phyloP scores from a whole-genome alignment of 768 basidiomycete species.

The Fomitopsis pulvina region DNA sequence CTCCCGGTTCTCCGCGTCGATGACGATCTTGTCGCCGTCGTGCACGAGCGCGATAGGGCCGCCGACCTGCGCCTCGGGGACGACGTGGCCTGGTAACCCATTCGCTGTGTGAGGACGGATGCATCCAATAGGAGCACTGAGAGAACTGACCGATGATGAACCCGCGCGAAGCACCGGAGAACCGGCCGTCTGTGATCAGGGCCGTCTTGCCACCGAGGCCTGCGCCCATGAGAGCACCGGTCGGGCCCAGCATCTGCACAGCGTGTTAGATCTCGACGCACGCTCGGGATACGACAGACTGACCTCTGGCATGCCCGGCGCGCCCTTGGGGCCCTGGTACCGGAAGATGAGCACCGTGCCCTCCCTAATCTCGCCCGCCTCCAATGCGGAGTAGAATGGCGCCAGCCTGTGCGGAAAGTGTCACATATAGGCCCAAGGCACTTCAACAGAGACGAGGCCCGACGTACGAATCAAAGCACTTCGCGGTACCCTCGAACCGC shows the following conservation, averaged over 20 bases:
- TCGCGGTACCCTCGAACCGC: slow-evolving; percentile 74
- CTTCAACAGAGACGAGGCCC: neutral
- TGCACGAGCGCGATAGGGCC: slow-evolving; percentile 84
- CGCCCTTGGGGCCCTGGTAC: slow-evolving; percentile 87
- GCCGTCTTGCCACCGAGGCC: slow-evolving; percentile 74
- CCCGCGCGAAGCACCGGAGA: slow-evolving; percentile 75
- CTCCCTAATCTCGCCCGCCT: slow-evolving; percentile 65
- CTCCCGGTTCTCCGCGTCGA: slow-evolving; percentile 57
- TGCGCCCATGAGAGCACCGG: slow-evolving; percentile 79
- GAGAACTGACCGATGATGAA: slow-evolving; percentile 53
- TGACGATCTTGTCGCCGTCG: slow-evolving; percentile 74
- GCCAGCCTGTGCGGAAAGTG: slow-evolving; percentile 39
- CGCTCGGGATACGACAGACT: too few relatives aligned
- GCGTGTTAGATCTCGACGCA: slow-evolving; percentile 2
- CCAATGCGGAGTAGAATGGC: slow-evolving; percentile 68
- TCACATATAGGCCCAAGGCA: neutral
- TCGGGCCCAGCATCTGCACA: slow-evolving; percentile 54
- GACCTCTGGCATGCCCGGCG: slow-evolving; percentile 88
- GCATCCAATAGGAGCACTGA: neutral
- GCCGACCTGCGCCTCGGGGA: slow-evolving; percentile 65
- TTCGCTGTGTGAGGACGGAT: neutral
- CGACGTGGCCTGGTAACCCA: slow-evolving; percentile 44
- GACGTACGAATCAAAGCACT: slow-evolving; percentile 66
- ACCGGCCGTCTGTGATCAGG: slow-evolving; percentile 84
- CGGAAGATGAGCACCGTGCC: slow-evolving; percentile 78